These are phyloP conservation scores for Fusarium longipes DNA, from an alignment of 2,329 filamentous ascomycete genomes.

Conservation along the genomic window DNA sequence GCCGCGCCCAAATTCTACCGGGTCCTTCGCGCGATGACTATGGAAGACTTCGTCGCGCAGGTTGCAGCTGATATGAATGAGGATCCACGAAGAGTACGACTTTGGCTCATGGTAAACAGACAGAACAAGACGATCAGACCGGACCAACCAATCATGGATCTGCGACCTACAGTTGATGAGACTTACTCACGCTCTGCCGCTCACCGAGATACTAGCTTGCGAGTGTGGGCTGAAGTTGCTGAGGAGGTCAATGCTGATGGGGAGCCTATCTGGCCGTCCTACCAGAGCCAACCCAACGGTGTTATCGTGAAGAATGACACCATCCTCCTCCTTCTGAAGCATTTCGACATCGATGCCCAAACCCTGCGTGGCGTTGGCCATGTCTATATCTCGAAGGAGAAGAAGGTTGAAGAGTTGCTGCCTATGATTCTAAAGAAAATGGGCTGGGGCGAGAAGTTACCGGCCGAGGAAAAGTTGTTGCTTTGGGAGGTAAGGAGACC, in stretches of 20 bases:
- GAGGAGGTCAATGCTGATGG: slow-evolving; percentile 75
- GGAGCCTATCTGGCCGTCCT: slow-evolving; percentile 76
- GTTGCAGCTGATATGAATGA: slow-evolving; percentile 77
- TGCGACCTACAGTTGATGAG: slow-evolving; percentile 82
- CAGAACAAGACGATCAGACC: slow-evolving; percentile 97
- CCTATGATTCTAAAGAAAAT: slow-evolving; percentile 83
- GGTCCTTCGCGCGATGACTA: slow-evolving; percentile 77
- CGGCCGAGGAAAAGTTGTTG: slow-evolving; percentile 68
- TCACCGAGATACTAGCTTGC: slow-evolving; percentile 76
- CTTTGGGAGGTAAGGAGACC: slow-evolving; percentile 76
- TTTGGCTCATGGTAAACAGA: slow-evolving; percentile 98
- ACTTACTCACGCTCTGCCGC: slow-evolving; percentile 63
- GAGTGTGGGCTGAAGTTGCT: slow-evolving; percentile 87
- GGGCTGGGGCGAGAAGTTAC: slow-evolving; percentile 83
- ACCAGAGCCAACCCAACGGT: slow-evolving; percentile 67
- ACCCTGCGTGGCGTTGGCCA: slow-evolving; percentile 81
- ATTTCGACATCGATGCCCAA: slow-evolving; percentile 85
- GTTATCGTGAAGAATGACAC: slow-evolving; percentile 68
- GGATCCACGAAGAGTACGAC: slow-evolving; percentile 76
- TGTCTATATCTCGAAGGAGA: slow-evolving; percentile 86
- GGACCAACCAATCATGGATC: slow-evolving; percentile 85
- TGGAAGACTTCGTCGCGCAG: slow-evolving; percentile 77
- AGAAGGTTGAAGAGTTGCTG: slow-evolving; percentile 87
- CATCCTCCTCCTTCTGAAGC: slow-evolving; percentile 91
- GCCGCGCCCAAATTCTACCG: slow-evolving; percentile 79